phyloP scores from a whole-genome alignment of 495 filamentous ascomycete genomes.

The Talaromyces wortmannii region DNA sequence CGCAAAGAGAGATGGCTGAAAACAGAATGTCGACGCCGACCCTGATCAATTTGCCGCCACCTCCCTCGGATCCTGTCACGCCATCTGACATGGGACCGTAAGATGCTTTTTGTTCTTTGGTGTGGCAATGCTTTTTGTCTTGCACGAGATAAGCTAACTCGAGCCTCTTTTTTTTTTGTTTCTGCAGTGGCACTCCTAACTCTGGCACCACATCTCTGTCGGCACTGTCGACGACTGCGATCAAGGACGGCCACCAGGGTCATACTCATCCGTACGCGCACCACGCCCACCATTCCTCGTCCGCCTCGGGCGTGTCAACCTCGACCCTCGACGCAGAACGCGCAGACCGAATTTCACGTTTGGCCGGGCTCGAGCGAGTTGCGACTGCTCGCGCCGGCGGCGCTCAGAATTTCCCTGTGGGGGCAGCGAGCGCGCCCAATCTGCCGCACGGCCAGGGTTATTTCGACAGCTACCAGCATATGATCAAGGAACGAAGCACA shows the following conservation, averaged over 20 bases:
- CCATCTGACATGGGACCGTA: slow-evolving; percentile 84
- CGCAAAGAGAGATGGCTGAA: slow-evolving; percentile 1
- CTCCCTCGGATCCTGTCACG: slow-evolving; percentile 78
- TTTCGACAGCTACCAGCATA: slow-evolving; percentile 61
- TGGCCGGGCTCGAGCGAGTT: slow-evolving; percentile 78
- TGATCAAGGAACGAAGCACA: slow-evolving; percentile 67
- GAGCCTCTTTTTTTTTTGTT: not conserved
- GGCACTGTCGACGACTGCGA: slow-evolving; percentile 81
- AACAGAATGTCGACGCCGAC: slow-evolving; percentile 47
- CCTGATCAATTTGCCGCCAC: slow-evolving; percentile 78
- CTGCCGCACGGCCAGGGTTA: slow-evolving; percentile 42
- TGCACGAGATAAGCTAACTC: not conserved
- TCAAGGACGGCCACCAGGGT: slow-evolving; percentile 89
- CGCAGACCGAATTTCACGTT: slow-evolving; percentile 85
- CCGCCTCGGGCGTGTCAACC: slow-evolving; percentile 46
- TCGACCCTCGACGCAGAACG: slow-evolving; percentile 82
- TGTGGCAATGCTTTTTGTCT: slow-evolving; percentile 4
- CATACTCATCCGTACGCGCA: slow-evolving; percentile 49
- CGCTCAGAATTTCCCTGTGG: slow-evolving; percentile 18
- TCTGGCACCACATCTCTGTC: slow-evolving; percentile 81
- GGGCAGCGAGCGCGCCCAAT: slow-evolving; percentile 12
- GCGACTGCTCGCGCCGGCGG: slow-evolving; percentile 54
- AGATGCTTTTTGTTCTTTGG: slow-evolving; percentile 25
- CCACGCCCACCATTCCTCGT: slow-evolving; percentile 45
- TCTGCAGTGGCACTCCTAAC: slow-evolving; percentile 77